phyloP scores from a whole-genome alignment of 371 early-diverging fungal genomes.

The Batrachochytrium dendrobatidis region DNA sequence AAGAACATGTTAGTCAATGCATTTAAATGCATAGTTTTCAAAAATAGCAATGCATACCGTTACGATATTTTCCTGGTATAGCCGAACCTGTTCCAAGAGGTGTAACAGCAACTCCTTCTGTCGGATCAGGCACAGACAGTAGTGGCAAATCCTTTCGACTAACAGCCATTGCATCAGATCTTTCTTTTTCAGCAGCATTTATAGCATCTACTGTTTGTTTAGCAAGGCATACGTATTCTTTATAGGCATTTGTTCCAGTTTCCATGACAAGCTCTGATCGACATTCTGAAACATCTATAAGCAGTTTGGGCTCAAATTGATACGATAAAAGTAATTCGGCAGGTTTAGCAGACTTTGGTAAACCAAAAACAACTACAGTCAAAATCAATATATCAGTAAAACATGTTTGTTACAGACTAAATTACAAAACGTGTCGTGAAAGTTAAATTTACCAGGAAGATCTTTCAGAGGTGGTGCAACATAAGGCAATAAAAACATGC shows the following conservation, averaged over 20 bases:
- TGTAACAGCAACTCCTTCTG: constrained; percentile 35
- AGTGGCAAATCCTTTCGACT: no score
- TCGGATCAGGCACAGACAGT: neutral
- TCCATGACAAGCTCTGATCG: neutral
- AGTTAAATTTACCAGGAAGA: no score
- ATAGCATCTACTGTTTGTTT: no score
- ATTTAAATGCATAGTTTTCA: neutral
- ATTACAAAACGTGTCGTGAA: no score
- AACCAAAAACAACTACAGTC: no score
- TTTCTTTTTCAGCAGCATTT: no score
- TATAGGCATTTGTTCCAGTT: no score
- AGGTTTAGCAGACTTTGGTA: constrained; percentile 8
- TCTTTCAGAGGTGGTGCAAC: neutral
- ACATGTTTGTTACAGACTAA: no score
- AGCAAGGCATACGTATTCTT: no score
- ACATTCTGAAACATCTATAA: constrained; percentile 20
- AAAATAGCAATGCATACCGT: constrained; percentile 55
- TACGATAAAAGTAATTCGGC: constrained; percentile 25
- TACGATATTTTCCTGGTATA: constrained; percentile 92
- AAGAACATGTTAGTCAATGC: constrained; percentile 3
- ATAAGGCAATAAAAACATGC: constrained; percentile 59
- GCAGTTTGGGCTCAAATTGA: constrained; percentile 36
- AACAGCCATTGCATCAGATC: no score
- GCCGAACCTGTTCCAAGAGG: constrained; percentile 96
- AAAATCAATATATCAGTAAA: no score